Evolutionary conservation across 495 filamentous ascomycete genomes (phyloP).

Genomic region (Penicillium steckii): DNA sequence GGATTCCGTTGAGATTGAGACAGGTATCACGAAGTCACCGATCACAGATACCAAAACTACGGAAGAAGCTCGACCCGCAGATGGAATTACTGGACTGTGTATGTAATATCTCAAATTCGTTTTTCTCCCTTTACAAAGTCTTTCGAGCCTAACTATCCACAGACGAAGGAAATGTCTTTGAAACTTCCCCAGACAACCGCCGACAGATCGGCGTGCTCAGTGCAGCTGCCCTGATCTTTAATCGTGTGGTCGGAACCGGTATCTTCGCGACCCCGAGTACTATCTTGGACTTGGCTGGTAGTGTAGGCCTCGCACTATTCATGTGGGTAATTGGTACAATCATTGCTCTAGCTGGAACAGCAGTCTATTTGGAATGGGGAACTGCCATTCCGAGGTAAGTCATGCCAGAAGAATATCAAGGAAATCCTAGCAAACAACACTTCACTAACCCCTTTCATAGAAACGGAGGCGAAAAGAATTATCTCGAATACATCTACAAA

Average conservation of each 20-base stretch:
- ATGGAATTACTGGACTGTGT: slow-evolving; percentile 40
- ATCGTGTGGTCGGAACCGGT: slow-evolving; percentile 65
- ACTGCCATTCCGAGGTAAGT: slow-evolving; percentile 48
- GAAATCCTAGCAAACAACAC: background rate
- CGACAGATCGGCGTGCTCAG: slow-evolving; percentile 61
- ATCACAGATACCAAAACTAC: slow-evolving; percentile 21
- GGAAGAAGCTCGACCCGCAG: slow-evolving; percentile 27
- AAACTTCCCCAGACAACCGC: slow-evolving; percentile 61
- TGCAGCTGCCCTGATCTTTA: slow-evolving; percentile 62
- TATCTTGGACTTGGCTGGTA: slow-evolving; percentile 53
- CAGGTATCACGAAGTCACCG: slow-evolving; percentile 14
- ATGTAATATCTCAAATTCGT: slow-evolving; percentile 15
- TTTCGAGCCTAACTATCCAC: background rate
- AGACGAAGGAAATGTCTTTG: slow-evolving; percentile 55
- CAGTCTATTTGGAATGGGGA: slow-evolving; percentile 56
- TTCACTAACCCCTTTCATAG: slow-evolving; percentile 8
- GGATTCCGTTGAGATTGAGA: slow-evolving; percentile 9
- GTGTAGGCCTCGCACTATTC: slow-evolving; percentile 50
- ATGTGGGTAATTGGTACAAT: slow-evolving; percentile 53
- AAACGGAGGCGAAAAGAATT: slow-evolving; percentile 71
- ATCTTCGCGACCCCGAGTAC: slow-evolving; percentile 62
- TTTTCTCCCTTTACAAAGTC: too few relatives aligned
- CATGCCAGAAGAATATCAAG: background rate
- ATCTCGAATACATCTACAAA: slow-evolving; percentile 65
- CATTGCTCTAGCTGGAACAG: slow-evolving; percentile 49